Percentiles rank a stretch among this genome's conserved stretches.
phyloP scores from a whole-genome alignment of 2,329 filamentous ascomycete species.

The Hortaea werneckii region DNA sequence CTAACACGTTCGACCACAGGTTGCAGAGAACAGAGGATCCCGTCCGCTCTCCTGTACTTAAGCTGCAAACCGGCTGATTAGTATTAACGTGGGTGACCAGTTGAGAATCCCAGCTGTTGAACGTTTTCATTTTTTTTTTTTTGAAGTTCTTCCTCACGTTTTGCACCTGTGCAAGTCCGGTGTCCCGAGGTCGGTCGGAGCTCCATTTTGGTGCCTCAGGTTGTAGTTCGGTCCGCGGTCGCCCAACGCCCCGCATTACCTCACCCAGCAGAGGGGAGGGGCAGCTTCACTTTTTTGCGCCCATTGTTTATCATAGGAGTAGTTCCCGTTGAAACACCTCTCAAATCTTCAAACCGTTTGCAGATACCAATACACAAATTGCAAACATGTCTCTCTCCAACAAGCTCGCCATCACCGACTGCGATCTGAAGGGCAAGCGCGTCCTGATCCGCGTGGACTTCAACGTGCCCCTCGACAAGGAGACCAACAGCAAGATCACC shows the following conservation, averaged over 20 bases:
- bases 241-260: neutral
- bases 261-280: neutral
- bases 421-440: constrained; percentile 96
- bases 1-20: too few species aligned
- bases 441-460: constrained; percentile 99
- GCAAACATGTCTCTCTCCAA: constrained; percentile 86
- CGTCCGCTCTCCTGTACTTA: too few species aligned
- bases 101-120: too few species aligned
- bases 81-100: too few species aligned
- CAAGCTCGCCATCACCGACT: constrained; percentile 94
- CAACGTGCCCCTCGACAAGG: constrained; percentile 90
- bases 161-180: too few species aligned
- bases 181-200: too few species aligned
- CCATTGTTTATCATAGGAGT: neutral
- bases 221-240: neutral
- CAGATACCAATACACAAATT: neutral
- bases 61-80: too few species aligned
- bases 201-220: too few species aligned
- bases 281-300: neutral
- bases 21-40: too few species aligned
- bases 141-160: too few species aligned
- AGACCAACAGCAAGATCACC: constrained; percentile 72
- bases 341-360: too few species aligned
- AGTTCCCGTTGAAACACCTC: neutral
- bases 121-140: too few species aligned